A percentile compares a stretch with the other conserved stretches of the same genome.
Conservation (phyloP, 805 yeast genomes). For the Yamadazyma ubonensis region DNA sequence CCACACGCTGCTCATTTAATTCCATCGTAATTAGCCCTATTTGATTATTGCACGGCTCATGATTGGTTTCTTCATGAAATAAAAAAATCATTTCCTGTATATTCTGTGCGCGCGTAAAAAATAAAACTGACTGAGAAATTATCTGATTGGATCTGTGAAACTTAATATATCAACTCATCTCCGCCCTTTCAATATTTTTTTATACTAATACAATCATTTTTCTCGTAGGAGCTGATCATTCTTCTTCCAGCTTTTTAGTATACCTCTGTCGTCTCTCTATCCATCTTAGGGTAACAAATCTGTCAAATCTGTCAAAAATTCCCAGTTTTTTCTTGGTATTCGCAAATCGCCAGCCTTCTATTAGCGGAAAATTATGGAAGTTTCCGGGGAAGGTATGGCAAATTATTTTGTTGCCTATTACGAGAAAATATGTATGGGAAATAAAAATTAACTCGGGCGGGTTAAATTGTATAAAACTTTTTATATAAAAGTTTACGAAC, state of each 20-base stretch:
- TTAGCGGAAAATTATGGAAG: too few relatives aligned
- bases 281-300: not conserved
- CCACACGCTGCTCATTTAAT: not conserved
- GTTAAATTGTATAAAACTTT: too few relatives aligned
- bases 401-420: too few relatives aligned
- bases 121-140: not conserved
- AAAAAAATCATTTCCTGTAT: not conserved
- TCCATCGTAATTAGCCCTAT: not conserved
- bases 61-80: not conserved
- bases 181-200: too few relatives aligned
- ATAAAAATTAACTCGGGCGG: too few relatives aligned
- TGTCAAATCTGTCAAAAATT: not conserved
- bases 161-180: not conserved
- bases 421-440: too few relatives aligned
- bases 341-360: constrained; percentile 1
- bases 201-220: too few relatives aligned
- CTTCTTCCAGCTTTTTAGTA: not conserved
- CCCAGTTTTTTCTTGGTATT: not conserved
- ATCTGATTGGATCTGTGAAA: constrained; percentile 2
- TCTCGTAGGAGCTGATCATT: too few relatives aligned
- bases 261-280: not conserved
- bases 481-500: too few relatives aligned
- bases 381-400: too few relatives aligned
- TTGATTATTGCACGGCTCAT: constrained; percentile 1
- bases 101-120: not conserved